These are phyloP conservation scores for Ogataea populi-albae DNA, from an alignment of 805 yeast species.

Conservation along the genomic window DNA sequence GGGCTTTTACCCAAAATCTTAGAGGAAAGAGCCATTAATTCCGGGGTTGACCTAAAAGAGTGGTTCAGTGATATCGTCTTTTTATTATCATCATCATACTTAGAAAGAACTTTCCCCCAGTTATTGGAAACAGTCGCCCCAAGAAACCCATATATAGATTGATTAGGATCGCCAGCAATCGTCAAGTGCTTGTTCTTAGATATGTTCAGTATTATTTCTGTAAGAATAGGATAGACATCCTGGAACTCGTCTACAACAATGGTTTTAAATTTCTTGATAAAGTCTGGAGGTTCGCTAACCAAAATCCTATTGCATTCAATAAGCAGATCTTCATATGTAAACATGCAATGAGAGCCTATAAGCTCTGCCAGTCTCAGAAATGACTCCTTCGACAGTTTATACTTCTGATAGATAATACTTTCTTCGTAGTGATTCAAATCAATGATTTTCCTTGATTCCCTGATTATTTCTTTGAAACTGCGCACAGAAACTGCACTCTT, in stretches of 20 bases:
- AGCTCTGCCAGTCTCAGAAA: conserved; percentile 15
- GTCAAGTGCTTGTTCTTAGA: conserved; percentile 49
- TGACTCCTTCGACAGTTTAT: conserved; percentile 9
- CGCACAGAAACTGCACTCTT: conserved; percentile 4
- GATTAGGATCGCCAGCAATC: conserved; percentile 70
- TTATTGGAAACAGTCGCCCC: conserved; percentile 41
- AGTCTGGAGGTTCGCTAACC: conserved; percentile 17
- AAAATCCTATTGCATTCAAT: conserved; percentile 20
- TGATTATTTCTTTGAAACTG: conserved; percentile 16
- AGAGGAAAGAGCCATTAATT: conserved; percentile 46
- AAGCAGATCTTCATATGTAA: conserved; percentile 26
- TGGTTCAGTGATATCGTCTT: conserved; percentile 41
- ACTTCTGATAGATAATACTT: conserved; percentile 6
- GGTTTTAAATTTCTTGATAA: conserved; percentile 31
- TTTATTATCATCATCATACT: conserved; percentile 18
- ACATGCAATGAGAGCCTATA: conserved; percentile 19
- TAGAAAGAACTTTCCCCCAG: conserved; percentile 20
- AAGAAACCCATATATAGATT: conserved; percentile 65
- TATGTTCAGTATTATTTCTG: conserved; percentile 42
- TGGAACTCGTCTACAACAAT: conserved; percentile 73
- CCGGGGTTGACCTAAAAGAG: conserved; percentile 62
- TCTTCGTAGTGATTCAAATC: conserved; percentile 11
- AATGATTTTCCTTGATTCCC: conserved; percentile 12
- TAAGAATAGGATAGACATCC: conserved; percentile 55
- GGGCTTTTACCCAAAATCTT: conserved; percentile 20